These are phyloP conservation scores for Colletotrichum ledebouriae DNA, from an alignment of 2,329 filamentous ascomycete genomes.

Conservation along the genomic window DNA sequence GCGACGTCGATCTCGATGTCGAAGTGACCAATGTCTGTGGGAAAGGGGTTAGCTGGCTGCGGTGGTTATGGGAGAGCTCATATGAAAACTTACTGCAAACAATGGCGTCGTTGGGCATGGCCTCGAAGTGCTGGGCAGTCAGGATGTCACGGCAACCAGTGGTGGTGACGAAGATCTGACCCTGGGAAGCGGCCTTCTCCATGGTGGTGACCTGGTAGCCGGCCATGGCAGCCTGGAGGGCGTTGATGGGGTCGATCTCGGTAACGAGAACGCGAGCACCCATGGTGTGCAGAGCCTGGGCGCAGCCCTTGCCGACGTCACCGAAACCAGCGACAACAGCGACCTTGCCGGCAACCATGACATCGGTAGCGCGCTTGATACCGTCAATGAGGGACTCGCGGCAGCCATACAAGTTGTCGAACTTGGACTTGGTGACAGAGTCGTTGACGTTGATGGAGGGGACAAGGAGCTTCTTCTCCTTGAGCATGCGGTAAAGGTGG, in stretches of 20 bases:
- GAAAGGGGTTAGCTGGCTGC: slow-evolving; percentile 25
- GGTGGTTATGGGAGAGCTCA: background rate
- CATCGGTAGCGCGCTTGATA: slow-evolving; percentile 99
- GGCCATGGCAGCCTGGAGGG: slow-evolving; percentile 97
- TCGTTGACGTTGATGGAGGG: slow-evolving; percentile 99
- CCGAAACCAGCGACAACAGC: slow-evolving; percentile 97
- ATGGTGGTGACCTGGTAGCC: slow-evolving; percentile 98
- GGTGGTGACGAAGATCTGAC: slow-evolving; percentile 99
- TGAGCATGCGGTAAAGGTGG: slow-evolving; percentile 99
- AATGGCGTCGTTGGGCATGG: slow-evolving; percentile 97
- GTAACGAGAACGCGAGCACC: slow-evolving; percentile 96
- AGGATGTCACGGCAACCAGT: slow-evolving; percentile 99
- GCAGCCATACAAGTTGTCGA: slow-evolving; percentile 99
- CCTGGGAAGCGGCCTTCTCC: slow-evolving; percentile 90
- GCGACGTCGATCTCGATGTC: slow-evolving; percentile 99
- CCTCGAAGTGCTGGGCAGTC: slow-evolving; percentile 90
- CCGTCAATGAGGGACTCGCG: slow-evolving; percentile 98
- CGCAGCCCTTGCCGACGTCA: slow-evolving; percentile 99
- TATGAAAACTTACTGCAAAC: slow-evolving; percentile 82
- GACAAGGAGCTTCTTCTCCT: slow-evolving; percentile 88
- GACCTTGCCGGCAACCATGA: slow-evolving; percentile 99
- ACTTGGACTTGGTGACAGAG: slow-evolving; percentile 99
- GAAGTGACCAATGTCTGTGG: slow-evolving; percentile 94
- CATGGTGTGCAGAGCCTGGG: slow-evolving; percentile 95
- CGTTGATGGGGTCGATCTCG: slow-evolving; percentile 99